Evolutionary conservation across 768 basidiomycete genomes (phyloP).

Genomic region (Termitomyces sp.): DNA sequence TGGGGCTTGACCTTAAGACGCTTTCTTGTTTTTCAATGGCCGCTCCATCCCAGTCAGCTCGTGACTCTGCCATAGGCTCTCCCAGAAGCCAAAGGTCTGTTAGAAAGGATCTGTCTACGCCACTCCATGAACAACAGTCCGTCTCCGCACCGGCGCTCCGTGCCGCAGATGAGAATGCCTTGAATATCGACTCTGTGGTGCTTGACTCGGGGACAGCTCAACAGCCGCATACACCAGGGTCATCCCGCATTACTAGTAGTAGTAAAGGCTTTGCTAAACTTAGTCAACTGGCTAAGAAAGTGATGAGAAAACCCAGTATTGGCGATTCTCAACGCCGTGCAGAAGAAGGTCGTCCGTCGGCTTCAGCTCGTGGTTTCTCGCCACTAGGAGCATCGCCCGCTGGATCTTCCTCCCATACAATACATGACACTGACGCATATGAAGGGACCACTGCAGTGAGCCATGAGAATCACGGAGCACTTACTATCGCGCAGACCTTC

Average conservation of each 20-base stretch:
- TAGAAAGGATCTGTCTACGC: neutral
- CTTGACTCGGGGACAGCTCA: constrained; percentile 1
- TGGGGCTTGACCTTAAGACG: neutral
- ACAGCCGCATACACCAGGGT: neutral
- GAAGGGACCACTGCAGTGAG: constrained; percentile 9
- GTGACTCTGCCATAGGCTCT: neutral
- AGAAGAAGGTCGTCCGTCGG: neutral
- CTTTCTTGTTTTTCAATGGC: neutral
- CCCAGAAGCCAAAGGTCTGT: neutral
- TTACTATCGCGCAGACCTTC: constrained; percentile 2
- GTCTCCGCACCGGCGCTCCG: constrained; percentile 4
- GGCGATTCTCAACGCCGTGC: neutral
- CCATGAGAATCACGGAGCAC: constrained; percentile 6
- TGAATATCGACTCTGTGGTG: constrained; percentile 9
- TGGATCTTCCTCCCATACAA: constrained; percentile 3
- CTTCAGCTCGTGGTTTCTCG: neutral
- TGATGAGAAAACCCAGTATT: constrained; percentile 1
- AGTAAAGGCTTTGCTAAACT: constrained; percentile 7
- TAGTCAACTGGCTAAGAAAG: constrained; percentile 9
- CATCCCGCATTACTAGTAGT: neutral
- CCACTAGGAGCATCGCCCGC: constrained; percentile 1
- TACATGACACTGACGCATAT: neutral
- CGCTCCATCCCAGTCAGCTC: neutral
- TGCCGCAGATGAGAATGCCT: constrained; percentile 7
- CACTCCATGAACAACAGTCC: neutral